Evolutionary conservation across 2,329 filamentous ascomycete species (phyloP).

Genomic region (Niveomyces coronatus): DNA sequence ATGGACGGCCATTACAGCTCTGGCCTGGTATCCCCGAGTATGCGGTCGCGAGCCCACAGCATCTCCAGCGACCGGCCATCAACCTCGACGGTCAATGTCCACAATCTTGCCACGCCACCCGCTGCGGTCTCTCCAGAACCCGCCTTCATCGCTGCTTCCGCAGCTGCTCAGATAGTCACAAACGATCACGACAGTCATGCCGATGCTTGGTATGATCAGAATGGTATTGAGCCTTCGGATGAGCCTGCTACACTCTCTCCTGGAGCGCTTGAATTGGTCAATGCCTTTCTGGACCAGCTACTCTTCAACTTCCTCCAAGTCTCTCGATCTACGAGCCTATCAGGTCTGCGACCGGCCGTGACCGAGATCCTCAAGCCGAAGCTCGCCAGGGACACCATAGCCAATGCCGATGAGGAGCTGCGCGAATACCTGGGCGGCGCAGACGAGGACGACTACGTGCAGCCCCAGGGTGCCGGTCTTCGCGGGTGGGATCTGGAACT

Average conservation of each 20-base stretch:
- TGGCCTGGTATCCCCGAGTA: conserved; percentile 23
- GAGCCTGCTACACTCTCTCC: conserved; percentile 64
- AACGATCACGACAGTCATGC: conserved; percentile 73
- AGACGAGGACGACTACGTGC: conserved; percentile 61
- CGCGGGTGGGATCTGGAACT: conserved; percentile 81
- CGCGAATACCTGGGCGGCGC: conserved; percentile 74
- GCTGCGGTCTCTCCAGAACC: conserved; percentile 62
- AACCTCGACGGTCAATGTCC: conserved; percentile 46
- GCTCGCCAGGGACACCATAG: conserved; percentile 74
- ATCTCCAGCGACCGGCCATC: conserved; percentile 64
- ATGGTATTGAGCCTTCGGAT: conserved; percentile 52
- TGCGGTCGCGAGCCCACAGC: conserved; percentile 47
- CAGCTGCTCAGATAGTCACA: conserved; percentile 84
- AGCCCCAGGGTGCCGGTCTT: conserved; percentile 39
- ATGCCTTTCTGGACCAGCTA: conserved; percentile 87
- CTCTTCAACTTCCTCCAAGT: conserved; percentile 81
- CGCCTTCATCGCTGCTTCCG: conserved; percentile 77
- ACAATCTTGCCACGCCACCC: conserved; percentile 56
- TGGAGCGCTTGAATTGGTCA: conserved; percentile 67
- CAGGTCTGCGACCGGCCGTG: conserved; percentile 69
- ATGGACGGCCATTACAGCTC: conserved; percentile 13
- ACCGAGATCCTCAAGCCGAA: conserved; percentile 81
- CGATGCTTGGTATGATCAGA: conserved; percentile 58
- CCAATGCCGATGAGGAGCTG: conserved; percentile 76
- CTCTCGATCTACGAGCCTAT: conserved; percentile 67